Evolutionary conservation across 2,329 filamentous ascomycete genomes (phyloP).

Genomic region (Davidsoniella virescens): DNA sequence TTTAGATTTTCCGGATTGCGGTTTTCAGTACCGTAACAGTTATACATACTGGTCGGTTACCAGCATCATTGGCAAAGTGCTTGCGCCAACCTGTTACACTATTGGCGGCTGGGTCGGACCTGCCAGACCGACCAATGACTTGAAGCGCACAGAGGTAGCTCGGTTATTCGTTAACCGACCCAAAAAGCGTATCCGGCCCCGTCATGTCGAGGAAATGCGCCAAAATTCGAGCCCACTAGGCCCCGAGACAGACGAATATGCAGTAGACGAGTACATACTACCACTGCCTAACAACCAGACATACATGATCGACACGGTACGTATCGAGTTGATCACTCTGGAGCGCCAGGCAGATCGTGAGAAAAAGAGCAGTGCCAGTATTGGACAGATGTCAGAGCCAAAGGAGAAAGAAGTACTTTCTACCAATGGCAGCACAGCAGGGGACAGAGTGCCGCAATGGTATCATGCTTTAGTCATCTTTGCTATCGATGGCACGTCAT

Average conservation of each 20-base stretch:
- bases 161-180: conserved; percentile 46
- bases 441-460: conserved; percentile 22
- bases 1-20: conserved; percentile 50
- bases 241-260: conserved; percentile 43
- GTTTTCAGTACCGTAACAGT: conserved; percentile 58
- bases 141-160: conserved; percentile 53
- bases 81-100: conserved; percentile 54
- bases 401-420: neutral
- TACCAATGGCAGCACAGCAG: neutral
- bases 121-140: conserved; percentile 49
- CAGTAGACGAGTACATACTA: conserved; percentile 48
- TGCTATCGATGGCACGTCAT: conserved; percentile 45
- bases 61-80: conserved; percentile 59
- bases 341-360: conserved; percentile 19
- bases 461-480: conserved; percentile 48
- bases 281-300: conserved; percentile 36
- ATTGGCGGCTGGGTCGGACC: conserved; percentile 63
- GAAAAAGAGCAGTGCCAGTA: neutral
- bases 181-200: conserved; percentile 37
- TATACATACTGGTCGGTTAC: conserved; percentile 63
- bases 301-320: conserved; percentile 46
- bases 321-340: conserved; percentile 52
- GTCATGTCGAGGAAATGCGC: conserved; percentile 49
- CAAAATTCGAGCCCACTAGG: conserved; percentile 54
- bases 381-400: neutral